These are phyloP conservation scores for Penicillium macrosclerotiorum DNA, from an alignment of 495 filamentous ascomycete species.

Conservation along the genomic window DNA sequence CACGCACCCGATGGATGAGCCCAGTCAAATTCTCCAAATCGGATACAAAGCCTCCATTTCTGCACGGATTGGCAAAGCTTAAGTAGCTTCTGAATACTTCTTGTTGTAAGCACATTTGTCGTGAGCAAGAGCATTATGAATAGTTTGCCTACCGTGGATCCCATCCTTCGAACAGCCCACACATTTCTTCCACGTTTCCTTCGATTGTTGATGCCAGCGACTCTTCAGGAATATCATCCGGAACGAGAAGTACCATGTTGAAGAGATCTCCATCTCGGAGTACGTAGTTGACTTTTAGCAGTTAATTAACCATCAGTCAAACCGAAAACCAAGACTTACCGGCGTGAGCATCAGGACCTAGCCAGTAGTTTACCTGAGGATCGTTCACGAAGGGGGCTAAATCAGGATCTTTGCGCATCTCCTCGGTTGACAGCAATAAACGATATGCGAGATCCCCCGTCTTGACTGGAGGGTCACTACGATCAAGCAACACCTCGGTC, in stretches of 20 bases:
- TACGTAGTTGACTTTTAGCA: constrained; percentile 55
- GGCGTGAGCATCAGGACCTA: constrained; percentile 61
- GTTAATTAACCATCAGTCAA: background rate
- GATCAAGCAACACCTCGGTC: constrained; percentile 36
- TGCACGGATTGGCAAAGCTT: constrained; percentile 50
- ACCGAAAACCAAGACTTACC: constrained; percentile 17
- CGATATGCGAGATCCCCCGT: constrained; percentile 71
- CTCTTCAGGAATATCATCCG: constrained; percentile 64
- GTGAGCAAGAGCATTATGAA: constrained; percentile 5
- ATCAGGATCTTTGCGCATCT: constrained; percentile 48
- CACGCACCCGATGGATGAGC: constrained; percentile 49
- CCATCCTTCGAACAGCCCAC: constrained; percentile 58
- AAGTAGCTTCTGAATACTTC: constrained; percentile 35
- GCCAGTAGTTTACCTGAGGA: constrained; percentile 68
- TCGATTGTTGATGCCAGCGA: constrained; percentile 41
- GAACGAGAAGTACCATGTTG: constrained; percentile 68
- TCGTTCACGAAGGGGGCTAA: constrained; percentile 49
- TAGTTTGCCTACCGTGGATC: constrained; percentile 53
- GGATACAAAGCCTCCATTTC: constrained; percentile 65
- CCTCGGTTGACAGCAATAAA: constrained; percentile 50
- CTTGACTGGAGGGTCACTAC: constrained; percentile 44
- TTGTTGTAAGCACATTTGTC: background rate
- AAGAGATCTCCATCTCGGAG: constrained; percentile 57
- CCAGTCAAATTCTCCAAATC: constrained; percentile 54
- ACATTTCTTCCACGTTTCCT: constrained; percentile 67